Conservation (phyloP, 495 filamentous ascomycete genomes). For the Penicillium riverlandense region DNA sequence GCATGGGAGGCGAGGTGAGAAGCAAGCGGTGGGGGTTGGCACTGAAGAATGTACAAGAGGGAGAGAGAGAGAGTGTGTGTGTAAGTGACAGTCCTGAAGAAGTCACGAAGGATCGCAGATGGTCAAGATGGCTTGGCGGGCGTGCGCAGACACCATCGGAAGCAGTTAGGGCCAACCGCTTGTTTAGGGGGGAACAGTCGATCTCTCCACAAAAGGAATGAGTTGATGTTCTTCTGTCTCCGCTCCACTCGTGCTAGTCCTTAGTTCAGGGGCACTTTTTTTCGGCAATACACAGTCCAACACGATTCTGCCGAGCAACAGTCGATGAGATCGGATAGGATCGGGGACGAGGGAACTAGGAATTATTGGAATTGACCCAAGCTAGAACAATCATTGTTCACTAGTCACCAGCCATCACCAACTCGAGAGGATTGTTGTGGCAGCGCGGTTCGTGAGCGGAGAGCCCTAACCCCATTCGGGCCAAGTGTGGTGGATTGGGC, state of each 20-base stretch:
- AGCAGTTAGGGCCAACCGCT: too few relatives aligned
- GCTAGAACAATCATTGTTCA: too few relatives aligned
- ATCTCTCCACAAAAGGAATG: slow-evolving; percentile 22
- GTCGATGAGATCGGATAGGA: too few relatives aligned
- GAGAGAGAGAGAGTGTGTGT: neutral
- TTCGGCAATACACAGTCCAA: too few relatives aligned
- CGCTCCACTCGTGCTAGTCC: slow-evolving; percentile 10
- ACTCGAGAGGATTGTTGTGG: neutral
- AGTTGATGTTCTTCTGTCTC: neutral
- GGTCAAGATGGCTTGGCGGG: neutral
- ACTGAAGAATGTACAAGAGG: neutral
- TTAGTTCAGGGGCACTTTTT: slow-evolving; percentile 16
- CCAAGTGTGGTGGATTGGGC: neutral
- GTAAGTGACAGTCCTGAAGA: neutral
- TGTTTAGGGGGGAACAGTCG: slow-evolving; percentile 4
- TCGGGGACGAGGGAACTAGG: too few relatives aligned
- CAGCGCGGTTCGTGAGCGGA: slow-evolving; percentile 9
- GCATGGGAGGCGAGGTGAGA: slow-evolving; percentile 13
- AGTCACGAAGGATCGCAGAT: neutral
- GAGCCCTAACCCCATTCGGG: slow-evolving; percentile 3
- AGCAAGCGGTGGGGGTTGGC: slow-evolving; percentile 2
- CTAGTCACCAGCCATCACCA: neutral
- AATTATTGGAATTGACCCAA: too few relatives aligned
- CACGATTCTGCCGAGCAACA: neutral
- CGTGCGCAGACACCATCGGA: too few relatives aligned